Evolutionary conservation across 345 rosid species (phyloP), one percentile per base, ranked within the genome.

Genomic region (Crucihimalaya himalaica): DNA sequence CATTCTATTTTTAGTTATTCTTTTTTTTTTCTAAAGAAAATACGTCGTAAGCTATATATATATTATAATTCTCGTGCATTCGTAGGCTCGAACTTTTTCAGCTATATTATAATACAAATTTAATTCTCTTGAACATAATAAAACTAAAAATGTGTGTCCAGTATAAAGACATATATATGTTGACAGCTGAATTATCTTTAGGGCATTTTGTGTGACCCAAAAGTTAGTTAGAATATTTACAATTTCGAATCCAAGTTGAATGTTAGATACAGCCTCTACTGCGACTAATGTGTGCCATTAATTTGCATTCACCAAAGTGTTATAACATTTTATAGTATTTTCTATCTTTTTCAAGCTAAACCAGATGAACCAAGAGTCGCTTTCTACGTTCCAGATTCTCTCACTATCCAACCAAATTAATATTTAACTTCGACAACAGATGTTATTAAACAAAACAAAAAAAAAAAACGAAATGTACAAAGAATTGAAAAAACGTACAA

Each of bases 281-380:
- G 43, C 62, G 16, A 45, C 45, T 42, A 55, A 40, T 68, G 15
- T 11, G 40, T 58, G 37, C 68, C 62, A 63, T 54, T 31, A 45
- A 64, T 54, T 43, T 64, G 50, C 29, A 43, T 54, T 45, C 56
- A 64, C 29, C 12, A 42, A 42, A 63, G 46, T 53, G 29, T 29
- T 6, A 43, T 42, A 25, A 64, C 57, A 43, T 31, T 20, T 54
- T 40, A 37, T 20, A 53, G n/a, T n/a, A 42, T 53, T 20, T 29
- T 25, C 19, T 29, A 63, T 31, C 37, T 35, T 54, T 55, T 57
- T 55, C 15, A 45, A 64, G 37, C 71, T 73, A 45, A 64, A 45
- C 71, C 40, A 54, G 64, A 73, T 73, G 57, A 70, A 10, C 25
- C 46, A 20, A n/a, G 18, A 45, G 47, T 55, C 48, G 46, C 47